Conservation (phyloP, 331 rosid genomes). For the Dryas integrifolia region DNA sequence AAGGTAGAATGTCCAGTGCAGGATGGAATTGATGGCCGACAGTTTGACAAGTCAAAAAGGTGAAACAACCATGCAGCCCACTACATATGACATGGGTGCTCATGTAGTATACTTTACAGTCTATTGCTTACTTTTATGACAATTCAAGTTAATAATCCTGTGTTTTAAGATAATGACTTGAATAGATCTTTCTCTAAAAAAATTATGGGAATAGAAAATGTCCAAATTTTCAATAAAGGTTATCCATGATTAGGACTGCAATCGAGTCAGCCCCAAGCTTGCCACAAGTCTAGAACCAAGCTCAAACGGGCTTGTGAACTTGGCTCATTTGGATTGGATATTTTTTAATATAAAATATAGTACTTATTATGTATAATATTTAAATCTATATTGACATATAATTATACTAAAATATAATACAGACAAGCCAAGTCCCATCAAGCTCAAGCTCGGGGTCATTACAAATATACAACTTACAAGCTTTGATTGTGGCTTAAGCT, state of each 20-base stretch:
- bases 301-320: not conserved
- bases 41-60: slow-evolving; percentile 1
- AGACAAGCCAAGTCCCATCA: not conserved
- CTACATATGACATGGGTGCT: slow-evolving; percentile 4
- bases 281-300: not conserved
- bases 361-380: not conserved
- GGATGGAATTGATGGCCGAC: not conserved
- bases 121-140: not conserved
- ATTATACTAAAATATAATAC: not conserved
- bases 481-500: not conserved
- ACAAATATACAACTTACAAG: no score
- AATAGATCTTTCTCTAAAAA: not conserved
- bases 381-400: no score
- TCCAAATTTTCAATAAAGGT: not conserved
- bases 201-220: not conserved
- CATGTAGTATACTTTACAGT: not conserved
- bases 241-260: not conserved
- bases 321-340: not conserved
- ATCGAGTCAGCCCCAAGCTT: not conserved
- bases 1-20: slow-evolving; percentile 13
- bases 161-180: not conserved
- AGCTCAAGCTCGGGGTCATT: not conserved
- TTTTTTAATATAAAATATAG: not conserved
- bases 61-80: not conserved
- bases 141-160: not conserved